Percentiles rank a stretch among this genome's conserved stretches.
Evolutionary conservation across 2,329 filamentous ascomycete genomes (phyloP).

Genomic region (Xylaria sp.): DNA sequence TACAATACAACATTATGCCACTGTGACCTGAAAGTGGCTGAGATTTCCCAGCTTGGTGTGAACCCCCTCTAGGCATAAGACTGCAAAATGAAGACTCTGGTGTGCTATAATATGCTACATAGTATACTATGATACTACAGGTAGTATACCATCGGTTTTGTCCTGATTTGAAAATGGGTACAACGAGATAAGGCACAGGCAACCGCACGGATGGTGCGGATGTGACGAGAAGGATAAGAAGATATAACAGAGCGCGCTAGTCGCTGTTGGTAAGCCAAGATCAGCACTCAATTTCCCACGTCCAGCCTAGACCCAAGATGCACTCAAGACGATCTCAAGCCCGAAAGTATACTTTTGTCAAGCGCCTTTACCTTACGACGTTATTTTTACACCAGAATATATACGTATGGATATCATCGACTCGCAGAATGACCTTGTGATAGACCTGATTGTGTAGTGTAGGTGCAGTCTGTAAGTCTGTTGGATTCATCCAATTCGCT

Average conservation of each 20-base stretch:
- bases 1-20: conserved; percentile 6
- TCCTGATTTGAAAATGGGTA: background rate
- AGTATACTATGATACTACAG: conserved; percentile 4
- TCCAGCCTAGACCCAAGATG: background rate
- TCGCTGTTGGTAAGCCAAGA: conserved; percentile 13
- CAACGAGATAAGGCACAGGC: conserved; percentile 14
- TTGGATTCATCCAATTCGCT: background rate
- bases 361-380: conserved; percentile 9
- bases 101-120: background rate
- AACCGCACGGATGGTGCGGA: conserved; percentile 8
- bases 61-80: conserved; percentile 7
- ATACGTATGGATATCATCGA: background rate
- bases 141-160: background rate
- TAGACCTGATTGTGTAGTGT: background rate
- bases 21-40: conserved; percentile 29
- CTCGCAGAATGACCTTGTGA: background rate
- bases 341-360: background rate
- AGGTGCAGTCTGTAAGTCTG: background rate
- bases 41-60: conserved; percentile 16
- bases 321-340: conserved; percentile 12
- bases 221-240: background rate
- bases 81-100: background rate
- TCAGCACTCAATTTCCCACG: conserved; percentile 12
- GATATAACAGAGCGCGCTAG: conserved; percentile 3
- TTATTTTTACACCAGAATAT: conserved; percentile 4